Evolutionary conservation across 2,329 filamentous ascomycete species (phyloP), one percentile per base, ranked within the genome.

Genomic region (Colletotrichum magnum): DNA sequence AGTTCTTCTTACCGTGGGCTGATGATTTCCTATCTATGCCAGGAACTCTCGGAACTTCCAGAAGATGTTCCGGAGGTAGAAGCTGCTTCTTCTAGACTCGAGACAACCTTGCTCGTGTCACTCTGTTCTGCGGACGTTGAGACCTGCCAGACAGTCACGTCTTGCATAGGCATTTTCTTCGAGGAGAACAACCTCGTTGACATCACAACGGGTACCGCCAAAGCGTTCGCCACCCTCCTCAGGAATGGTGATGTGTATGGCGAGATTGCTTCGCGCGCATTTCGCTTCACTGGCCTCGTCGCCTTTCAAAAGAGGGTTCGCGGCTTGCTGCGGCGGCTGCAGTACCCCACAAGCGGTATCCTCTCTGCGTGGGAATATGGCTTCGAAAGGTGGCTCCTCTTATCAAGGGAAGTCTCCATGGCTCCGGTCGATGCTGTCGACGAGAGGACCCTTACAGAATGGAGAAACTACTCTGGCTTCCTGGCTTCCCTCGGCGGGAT

Each of bases 381-480:
- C 1, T 92, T 92, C 72, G 86, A 90, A 36, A 85, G 85, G 65
- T 93, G 90, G 90, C 82, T 90, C 21, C 83, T 87, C 69, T 80
- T 92, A 6, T 91, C 89, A 9, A 90, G 89, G 72, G 88, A 91
- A 60, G 86, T 92, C 10, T 88, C 88, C 16, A 84, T 83, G n/a
- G 82, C 84, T 1, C 76, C 84, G 2, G 73, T 82, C 5, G 87
- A 90, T 24, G 78, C 78, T 7, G 78, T 89, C 18, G 85, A 89
- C 43, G 89, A 91, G 71, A 85, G 79, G 68, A 82, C 83, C 3
- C 78, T 92, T 15, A 84, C 87, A 1, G 89, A 92, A 74, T 93
- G 90, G 90, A 86, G 90, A 45, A 93, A 92, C 71, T 87, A 89
- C 73, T 92, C 90, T 1, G 90, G 90, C 0, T 92, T 93, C 71